Base-by-base conservation (phyloP, 73 alveolate genomes). In the Blepharisma japonicum region DNA sequence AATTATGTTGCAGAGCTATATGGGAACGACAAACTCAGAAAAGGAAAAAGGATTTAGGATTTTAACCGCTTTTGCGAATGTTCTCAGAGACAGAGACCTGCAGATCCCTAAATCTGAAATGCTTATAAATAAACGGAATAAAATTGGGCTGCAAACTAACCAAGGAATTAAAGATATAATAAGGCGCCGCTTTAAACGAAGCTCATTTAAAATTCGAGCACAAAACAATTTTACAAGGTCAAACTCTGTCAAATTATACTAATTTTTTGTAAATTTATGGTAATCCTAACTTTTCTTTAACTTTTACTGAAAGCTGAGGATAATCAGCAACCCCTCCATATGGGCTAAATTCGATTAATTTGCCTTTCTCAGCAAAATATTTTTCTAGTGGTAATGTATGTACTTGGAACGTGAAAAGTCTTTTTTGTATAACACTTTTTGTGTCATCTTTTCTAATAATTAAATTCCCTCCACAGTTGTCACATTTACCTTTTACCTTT, bases 271-370 rank as follows among this genome's bases (percentile, higher is more conserved):
- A 32, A 32, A 32, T 32, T 32, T 32, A 32, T 32, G 42, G 42
- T 32, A 32, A 32, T 25, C 61, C 66, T 45, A 70, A 70, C n/a
- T 45, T 9, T n/a, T 70, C 61, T 45, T 70, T 47, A 23, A 70
- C 80, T 14, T 14, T 45, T 25, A 14, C 66, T 25, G n/a, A 45
- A 39, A 70, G 80, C 27, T 45, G 11, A 1, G 80, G 80, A 70
- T 70, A 70, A 70, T 47, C 66, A 9, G 76, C 61, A 7, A 70
- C 66, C 27, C 80, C 80, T 18, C 32, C 56, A 47, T 45, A 70
- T 14, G 80, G 25, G 9, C 32, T 47, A 45, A 70, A 70, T 6
- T 70, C 68, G 5, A 39, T 14, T 7, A 70, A 9, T 25, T 70
- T 70, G 0, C 74, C 74, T 18, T 14, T 25, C 3, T 70, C n/a